A percentile compares a stretch with the other conserved stretches of the same genome.
phyloP scores from a whole-genome alignment of 2,329 filamentous ascomycete genomes.

The Elsinoe necatrix region DNA sequence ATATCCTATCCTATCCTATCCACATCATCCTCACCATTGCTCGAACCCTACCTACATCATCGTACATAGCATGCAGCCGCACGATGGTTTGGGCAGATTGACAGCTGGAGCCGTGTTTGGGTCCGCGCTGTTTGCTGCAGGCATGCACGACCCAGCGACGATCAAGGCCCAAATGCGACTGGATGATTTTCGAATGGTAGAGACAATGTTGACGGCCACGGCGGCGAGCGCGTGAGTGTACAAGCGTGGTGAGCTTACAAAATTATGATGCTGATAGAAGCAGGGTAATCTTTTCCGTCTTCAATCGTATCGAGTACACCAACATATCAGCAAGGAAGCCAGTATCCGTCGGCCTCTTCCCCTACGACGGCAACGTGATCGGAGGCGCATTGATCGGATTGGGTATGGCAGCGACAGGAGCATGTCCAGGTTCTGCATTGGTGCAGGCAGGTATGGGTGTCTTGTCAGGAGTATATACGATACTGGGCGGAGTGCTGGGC shows the following conservation, averaged over 20 bases:
- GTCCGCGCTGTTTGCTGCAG: slow-evolving; percentile 51
- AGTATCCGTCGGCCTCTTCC: slow-evolving; percentile 46
- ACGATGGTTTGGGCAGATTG: background rate
- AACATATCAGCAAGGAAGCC: slow-evolving; percentile 42
- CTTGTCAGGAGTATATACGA: slow-evolving; percentile 36
- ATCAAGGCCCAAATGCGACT: slow-evolving; percentile 55
- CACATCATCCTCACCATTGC: background rate
- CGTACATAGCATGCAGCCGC: background rate
- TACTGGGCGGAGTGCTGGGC: slow-evolving; percentile 48
- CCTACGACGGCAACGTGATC: slow-evolving; percentile 56
- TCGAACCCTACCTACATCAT: background rate
- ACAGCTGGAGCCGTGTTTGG: slow-evolving; percentile 50
- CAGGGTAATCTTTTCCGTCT: slow-evolving; percentile 26
- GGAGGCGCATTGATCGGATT: slow-evolving; percentile 54
- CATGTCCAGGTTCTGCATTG: slow-evolving; percentile 58
- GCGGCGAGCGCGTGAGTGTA: slow-evolving; percentile 51
- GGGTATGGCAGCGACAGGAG: slow-evolving; percentile 59
- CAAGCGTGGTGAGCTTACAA: background rate
- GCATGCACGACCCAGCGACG: slow-evolving; percentile 50
- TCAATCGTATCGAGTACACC: slow-evolving; percentile 38
- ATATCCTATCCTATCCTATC: background rate
- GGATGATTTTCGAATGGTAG: slow-evolving; percentile 56
- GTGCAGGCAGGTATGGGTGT: slow-evolving; percentile 48
- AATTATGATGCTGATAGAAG: background rate
- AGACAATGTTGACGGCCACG: slow-evolving; percentile 55